Evolutionary conservation across 202 grass and related monocot species (phyloP).

Genomic region (Zizania palustris): DNA sequence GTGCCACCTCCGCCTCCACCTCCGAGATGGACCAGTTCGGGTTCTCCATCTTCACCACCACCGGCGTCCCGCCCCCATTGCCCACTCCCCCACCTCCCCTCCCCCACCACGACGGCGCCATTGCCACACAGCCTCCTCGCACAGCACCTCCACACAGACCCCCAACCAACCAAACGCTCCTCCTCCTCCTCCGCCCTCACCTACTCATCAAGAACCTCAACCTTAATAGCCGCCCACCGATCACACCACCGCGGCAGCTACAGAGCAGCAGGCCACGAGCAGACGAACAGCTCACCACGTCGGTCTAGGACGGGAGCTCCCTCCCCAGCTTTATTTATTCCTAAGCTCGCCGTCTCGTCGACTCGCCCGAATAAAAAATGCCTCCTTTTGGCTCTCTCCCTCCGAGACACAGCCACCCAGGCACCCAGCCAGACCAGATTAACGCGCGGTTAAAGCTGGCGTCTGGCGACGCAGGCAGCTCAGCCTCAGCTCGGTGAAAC

Average conservation of each 20-base stretch:
- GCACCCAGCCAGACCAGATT: too few species aligned
- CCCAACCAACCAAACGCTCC: background rate
- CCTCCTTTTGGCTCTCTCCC: too few species aligned
- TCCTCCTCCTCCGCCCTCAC: background rate
- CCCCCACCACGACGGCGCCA: conserved; percentile 63
- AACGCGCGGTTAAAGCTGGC: background rate
- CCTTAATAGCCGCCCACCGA: conserved; percentile 59
- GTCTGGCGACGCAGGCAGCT: background rate
- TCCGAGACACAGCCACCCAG: too few species aligned
- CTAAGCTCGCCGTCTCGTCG: conserved; percentile 29
- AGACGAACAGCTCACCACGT: conserved; percentile 66
- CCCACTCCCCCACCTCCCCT: conserved; percentile 11
- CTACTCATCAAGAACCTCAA: conserved; percentile 39
- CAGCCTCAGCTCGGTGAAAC: too few species aligned
- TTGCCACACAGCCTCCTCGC: background rate
- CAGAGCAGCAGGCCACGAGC: conserved; percentile 38
- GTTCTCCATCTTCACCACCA: conserved; percentile 77
- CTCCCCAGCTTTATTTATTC: conserved; percentile 51
- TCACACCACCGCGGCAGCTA: conserved; percentile 31
- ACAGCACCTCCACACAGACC: background rate
- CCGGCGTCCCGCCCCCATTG: conserved; percentile 50
- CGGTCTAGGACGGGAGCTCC: conserved; percentile 33
- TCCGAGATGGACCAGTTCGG: conserved; percentile 74
- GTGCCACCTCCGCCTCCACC: conserved; percentile 1
- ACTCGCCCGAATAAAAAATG: conserved; percentile 40